Evolutionary conservation across 169 alveolate species (phyloP).

Genomic region (Cryptosporidium ryanae): DNA sequence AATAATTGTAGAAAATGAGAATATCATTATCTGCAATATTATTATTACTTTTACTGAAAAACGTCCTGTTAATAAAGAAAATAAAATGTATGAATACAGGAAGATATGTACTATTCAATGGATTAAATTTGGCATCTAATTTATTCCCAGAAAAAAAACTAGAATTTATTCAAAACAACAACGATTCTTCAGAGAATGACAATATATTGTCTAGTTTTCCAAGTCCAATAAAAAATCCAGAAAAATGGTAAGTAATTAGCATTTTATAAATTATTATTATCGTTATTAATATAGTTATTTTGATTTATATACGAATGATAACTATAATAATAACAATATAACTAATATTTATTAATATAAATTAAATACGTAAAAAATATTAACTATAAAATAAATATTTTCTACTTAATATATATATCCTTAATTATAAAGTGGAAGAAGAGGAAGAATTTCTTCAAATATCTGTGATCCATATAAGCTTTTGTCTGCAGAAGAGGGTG

Average conservation of each 20-base stretch:
- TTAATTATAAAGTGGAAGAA: constrained; percentile 53
- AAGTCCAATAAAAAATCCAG: constrained; percentile 48
- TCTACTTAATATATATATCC: neutral
- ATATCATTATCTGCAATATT: constrained; percentile 1
- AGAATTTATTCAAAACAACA: constrained; percentile 19
- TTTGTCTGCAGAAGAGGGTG: constrained; percentile 58
- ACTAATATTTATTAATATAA: neutral
- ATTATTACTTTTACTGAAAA: neutral
- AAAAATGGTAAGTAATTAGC: constrained; percentile 41
- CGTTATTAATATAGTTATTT: too few species aligned
- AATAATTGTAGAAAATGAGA: constrained; percentile 29
- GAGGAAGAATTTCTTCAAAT: constrained; percentile 17
- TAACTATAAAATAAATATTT: neutral
- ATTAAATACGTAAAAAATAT: neutral
- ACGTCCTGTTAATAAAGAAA: neutral
- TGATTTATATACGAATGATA: too few species aligned
- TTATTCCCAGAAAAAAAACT: constrained; percentile 3
- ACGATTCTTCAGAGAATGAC: constrained; percentile 26
- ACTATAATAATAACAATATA: too few species aligned
- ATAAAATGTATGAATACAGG: neutral
- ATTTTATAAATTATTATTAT: neutral
- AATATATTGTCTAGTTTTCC: constrained; percentile 57
- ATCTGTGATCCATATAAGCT: constrained; percentile 53
- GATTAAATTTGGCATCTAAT: neutral
- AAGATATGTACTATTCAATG: neutral